phyloP scores from a whole-genome alignment of 2,329 filamentous ascomycete species.

The Parastagonospora avenae region DNA sequence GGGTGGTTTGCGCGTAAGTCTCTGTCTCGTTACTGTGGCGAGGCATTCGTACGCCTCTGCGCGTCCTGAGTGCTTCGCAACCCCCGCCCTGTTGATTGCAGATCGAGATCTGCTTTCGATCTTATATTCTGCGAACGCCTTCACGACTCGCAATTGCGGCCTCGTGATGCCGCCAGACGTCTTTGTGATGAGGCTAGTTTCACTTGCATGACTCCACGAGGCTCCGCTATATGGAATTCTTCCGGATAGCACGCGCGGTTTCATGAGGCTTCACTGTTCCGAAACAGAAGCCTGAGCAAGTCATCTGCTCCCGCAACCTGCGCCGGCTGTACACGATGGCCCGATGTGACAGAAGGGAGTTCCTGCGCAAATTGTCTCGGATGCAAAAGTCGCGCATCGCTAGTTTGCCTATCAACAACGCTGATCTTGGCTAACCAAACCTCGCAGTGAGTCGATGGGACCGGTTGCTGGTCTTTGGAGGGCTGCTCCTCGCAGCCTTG shows the following conservation, averaged over 20 bases:
- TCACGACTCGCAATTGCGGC: slow-evolving; percentile 14
- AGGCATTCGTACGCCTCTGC: slow-evolving; percentile 12
- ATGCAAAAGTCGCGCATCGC: slow-evolving; percentile 47
- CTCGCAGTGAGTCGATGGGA: slow-evolving; percentile 92
- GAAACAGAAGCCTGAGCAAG: slow-evolving; percentile 15
- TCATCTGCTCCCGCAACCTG: slow-evolving; percentile 36
- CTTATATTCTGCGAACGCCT: slow-evolving; percentile 15
- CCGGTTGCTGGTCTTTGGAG: slow-evolving; percentile 84
- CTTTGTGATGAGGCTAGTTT: slow-evolving; percentile 29
- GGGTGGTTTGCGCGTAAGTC: slow-evolving; percentile 91
- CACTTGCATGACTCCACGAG: slow-evolving; percentile 23
- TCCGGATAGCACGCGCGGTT: slow-evolving; percentile 18
- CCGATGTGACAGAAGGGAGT: slow-evolving; percentile 45
- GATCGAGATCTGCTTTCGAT: slow-evolving; percentile 11
- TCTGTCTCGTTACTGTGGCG: slow-evolving; percentile 42
- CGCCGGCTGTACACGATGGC: slow-evolving; percentile 29
- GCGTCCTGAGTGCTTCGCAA: slow-evolving; percentile 9
- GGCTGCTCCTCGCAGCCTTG: slow-evolving; percentile 55
- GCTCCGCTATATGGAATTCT: slow-evolving; percentile 26
- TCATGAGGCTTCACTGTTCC: slow-evolving; percentile 8
- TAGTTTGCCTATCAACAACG: slow-evolving; percentile 27
- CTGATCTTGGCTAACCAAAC: slow-evolving; percentile 39
- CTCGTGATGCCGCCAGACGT: slow-evolving; percentile 36
- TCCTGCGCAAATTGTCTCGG: slow-evolving; percentile 48
- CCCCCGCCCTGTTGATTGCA: slow-evolving; percentile 18